These are phyloP conservation scores for Vigna nakashimae DNA, from an alignment of 306 rosid genomes.

Conservation along the genomic window DNA sequence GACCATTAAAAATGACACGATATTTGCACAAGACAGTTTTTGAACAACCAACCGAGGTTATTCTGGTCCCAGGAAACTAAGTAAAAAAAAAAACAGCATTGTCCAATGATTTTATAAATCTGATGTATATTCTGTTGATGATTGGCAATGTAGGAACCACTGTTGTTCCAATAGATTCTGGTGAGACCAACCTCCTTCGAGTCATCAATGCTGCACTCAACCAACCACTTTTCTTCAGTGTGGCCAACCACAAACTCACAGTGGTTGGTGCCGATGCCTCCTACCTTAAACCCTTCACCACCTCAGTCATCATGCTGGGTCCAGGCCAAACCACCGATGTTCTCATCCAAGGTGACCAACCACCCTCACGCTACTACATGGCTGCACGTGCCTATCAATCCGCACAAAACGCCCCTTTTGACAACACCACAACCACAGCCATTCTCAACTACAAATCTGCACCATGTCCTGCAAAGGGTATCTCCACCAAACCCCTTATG, in stretches of 20 bases:
- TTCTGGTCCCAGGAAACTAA: neutral
- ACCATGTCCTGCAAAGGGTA: conserved; percentile 63
- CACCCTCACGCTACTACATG: conserved; percentile 76
- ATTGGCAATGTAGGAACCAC: conserved; percentile 59
- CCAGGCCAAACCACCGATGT: conserved; percentile 99
- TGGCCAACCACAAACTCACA: conserved; percentile 84
- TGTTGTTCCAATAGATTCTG: conserved; percentile 68
- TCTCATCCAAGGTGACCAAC: conserved; percentile 77
- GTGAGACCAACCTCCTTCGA: conserved; percentile 87
- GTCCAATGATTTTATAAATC: neutral
- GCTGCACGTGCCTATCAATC: conserved; percentile 88
- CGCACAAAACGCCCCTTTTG: conserved; percentile 76
- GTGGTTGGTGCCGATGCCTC: conserved; percentile 96
- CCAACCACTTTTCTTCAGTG: conserved; percentile 73
- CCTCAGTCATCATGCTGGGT: conserved; percentile 75
- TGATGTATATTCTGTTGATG: neutral
- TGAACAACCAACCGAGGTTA: neutral
- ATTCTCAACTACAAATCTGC: conserved; percentile 78
- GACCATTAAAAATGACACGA: no score
- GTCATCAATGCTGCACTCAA: conserved; percentile 81
- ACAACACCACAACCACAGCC: conserved; percentile 91
- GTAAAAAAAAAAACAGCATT: neutral
- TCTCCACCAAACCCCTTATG: conserved; percentile 56
- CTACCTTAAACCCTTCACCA: conserved; percentile 87
- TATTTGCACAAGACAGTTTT: neutral